These are phyloP conservation scores for Camptophora hylomeconis DNA, from an alignment of 2,329 filamentous ascomycete genomes.

Conservation along the genomic window DNA sequence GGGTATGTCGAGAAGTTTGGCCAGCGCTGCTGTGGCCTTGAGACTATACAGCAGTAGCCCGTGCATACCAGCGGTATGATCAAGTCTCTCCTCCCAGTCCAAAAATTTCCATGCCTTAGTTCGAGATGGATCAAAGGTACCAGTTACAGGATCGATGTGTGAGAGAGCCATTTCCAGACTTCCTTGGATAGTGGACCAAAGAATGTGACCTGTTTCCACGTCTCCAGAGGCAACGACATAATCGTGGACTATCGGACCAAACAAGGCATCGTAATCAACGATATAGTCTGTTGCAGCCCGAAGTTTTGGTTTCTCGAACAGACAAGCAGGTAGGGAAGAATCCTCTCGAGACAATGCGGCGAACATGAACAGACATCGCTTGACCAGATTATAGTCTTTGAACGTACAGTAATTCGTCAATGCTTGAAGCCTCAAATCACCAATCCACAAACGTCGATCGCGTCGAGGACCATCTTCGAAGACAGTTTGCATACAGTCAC, in stretches of 20 bases:
- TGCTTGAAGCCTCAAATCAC: constrained; percentile 25
- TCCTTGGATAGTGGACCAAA: constrained; percentile 23
- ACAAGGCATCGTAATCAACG: constrained; percentile 26
- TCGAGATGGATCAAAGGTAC: constrained; percentile 12
- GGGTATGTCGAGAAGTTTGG: constrained; percentile 15
- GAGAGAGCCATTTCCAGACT: constrained; percentile 19
- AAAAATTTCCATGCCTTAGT: constrained; percentile 21
- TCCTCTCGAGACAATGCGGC: constrained; percentile 23
- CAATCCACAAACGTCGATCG: constrained; percentile 26
- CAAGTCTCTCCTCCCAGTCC: constrained; percentile 20
- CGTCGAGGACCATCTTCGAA: constrained; percentile 28
- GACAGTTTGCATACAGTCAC: constrained; percentile 29
- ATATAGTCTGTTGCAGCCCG: constrained; percentile 23
- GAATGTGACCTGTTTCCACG: constrained; percentile 16
- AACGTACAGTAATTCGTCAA: constrained; percentile 26
- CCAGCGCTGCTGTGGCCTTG: constrained; percentile 20
- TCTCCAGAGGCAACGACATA: constrained; percentile 23
- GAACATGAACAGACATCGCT: constrained; percentile 25
- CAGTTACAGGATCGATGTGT: constrained; percentile 15
- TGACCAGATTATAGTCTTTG: constrained; percentile 23
- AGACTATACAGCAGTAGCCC: constrained; percentile 21
- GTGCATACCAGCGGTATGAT: constrained; percentile 21
- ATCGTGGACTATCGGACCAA: constrained; percentile 22
- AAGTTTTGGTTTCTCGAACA: constrained; percentile 23
- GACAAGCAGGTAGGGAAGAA: constrained; percentile 22